Evolutionary conservation across 2,329 filamentous ascomycete genomes (phyloP).

Genomic region (Phyllosticta citriasiana): DNA sequence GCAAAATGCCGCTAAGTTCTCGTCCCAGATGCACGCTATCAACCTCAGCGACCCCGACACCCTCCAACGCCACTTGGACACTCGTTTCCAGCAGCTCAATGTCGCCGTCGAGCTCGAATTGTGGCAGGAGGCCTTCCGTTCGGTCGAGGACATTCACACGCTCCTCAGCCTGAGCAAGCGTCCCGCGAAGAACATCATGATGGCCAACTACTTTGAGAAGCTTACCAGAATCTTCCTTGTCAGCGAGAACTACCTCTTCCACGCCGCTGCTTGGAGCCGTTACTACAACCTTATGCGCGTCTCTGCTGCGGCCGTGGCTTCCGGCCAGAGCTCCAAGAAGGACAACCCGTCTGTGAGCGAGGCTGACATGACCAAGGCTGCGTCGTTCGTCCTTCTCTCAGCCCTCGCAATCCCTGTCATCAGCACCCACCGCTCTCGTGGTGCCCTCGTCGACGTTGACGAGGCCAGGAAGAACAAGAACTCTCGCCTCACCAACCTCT

Average conservation of each 20-base stretch:
- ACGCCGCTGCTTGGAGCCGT: constrained; percentile 91
- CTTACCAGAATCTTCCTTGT: constrained; percentile 97
- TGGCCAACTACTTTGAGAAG: constrained; percentile 99
- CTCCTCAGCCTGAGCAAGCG: constrained; percentile 96
- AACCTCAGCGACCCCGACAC: constrained; percentile 97
- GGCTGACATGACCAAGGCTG: constrained; percentile 83
- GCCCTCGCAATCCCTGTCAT: constrained; percentile 98
- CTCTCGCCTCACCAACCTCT: constrained; percentile 85
- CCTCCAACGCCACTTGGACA: constrained; percentile 92
- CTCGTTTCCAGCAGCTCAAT: constrained; percentile 95
- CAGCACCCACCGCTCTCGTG: constrained; percentile 91
- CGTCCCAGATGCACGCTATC: constrained; percentile 97
- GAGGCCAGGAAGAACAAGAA: constrained; percentile 99
- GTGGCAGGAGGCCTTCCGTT: constrained; percentile 99
- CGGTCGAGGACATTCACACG: constrained; percentile 97
- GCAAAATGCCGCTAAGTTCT: constrained; percentile 98
- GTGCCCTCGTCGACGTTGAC: constrained; percentile 92
- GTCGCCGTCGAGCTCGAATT: constrained; percentile 95
- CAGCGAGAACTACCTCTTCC: constrained; percentile 98
- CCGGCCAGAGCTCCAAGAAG: constrained; percentile 81
- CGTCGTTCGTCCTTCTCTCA: constrained; percentile 90
- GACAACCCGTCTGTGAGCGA: constrained; percentile 88
- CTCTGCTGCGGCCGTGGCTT: constrained; percentile 71
- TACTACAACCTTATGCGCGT: constrained; percentile 96
- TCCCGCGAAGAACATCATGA: constrained; percentile 97